Conservation (phyloP, 1,284 basidiomycete species). For the Pseudozyma tsukubaensis region DNA sequence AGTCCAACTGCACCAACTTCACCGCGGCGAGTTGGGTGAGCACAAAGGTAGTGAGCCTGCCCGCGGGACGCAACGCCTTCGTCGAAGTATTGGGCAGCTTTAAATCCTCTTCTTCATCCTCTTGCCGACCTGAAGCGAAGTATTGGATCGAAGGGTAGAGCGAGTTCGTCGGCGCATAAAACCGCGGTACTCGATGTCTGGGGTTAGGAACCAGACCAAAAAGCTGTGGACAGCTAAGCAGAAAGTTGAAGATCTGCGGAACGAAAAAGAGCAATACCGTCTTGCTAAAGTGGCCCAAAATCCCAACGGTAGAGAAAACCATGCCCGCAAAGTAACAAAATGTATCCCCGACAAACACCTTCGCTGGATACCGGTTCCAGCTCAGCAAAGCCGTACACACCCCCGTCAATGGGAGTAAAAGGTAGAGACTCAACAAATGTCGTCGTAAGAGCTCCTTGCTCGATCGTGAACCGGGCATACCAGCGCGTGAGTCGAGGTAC, state of each 20-base stretch:
- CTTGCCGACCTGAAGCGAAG: constrained; percentile 14
- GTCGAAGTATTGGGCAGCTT: constrained; percentile 20
- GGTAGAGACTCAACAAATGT: constrained; percentile 93
- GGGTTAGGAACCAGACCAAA: constrained; percentile 94
- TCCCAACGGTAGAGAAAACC: constrained; percentile 61
- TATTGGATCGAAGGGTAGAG: constrained; percentile 56
- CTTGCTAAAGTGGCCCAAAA: constrained; percentile 89
- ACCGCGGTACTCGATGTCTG: constrained; percentile 85
- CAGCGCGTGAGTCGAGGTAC: constrained; percentile 72
- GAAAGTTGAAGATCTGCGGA: constrained; percentile 97
- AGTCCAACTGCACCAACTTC: constrained; percentile 43
- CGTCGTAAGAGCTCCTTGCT: constrained; percentile 81
- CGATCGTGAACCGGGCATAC: constrained; percentile 45
- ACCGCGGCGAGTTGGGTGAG: constrained; percentile 33
- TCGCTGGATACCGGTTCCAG: constrained; percentile 79
- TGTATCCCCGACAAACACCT: constrained; percentile 95
- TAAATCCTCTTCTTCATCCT: not conserved
- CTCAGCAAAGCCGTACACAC: constrained; percentile 81
- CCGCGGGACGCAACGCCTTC: constrained; percentile 15
- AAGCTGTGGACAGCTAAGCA: constrained; percentile 92
- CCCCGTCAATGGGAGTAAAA: constrained; percentile 92
- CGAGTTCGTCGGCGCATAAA: constrained; percentile 19
- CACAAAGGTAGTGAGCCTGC: constrained; percentile 13
- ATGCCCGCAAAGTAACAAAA: constrained; percentile 90
- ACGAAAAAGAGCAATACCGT: constrained; percentile 96